Evolutionary conservation across 306 rosid genomes (phyloP), one percentile per base, ranked within the genome.

Genomic region (Aeschynomene evenia): DNA sequence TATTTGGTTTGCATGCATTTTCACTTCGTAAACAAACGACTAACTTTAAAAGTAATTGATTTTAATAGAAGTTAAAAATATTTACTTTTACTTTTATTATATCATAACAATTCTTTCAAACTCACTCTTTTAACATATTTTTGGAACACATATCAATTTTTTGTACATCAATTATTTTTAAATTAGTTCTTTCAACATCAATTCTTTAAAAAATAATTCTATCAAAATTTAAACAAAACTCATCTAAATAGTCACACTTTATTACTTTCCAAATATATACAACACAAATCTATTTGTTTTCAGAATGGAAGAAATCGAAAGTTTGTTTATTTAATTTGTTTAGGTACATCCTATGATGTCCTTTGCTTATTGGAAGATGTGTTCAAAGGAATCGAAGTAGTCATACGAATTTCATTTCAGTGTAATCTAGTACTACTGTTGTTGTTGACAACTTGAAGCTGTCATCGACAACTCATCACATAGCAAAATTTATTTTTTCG

Each of bases 321-420:
- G 0, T 37, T 24, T 45, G 55, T 18, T 63, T 63, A 53, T 10
- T 18, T 63, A 55, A 53, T 10, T 63, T 22, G 43, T 70, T 46
- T 66, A 57, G 66, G 66, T 40, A 21, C 45, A 37, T 53, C 7
- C 23, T 63, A 39, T 48, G 59, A 39, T 48, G 59, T 56, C 54
- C 31, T 28, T 28, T 61, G 72, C 21, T 66, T 56, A 6, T 71
- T 39, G 79, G 66, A 57, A 82, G 29, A 57, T 63, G 76, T 68
- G 77, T 55, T 53, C 45, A 68, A 50, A 18, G 64, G 26, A 63
- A 56, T 10, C 59, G 26, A 31, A 29, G 42, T 64, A 67, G 55
- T 10, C 46, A 48, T 46, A 75, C 37, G 37, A 66, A 45, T 8
- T 66, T 72, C 70, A 53, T 28, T 63, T 58, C 49, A 55, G 26